Percentiles rank a stretch among this genome's conserved stretches.
These are phyloP conservation scores for Volutella citrinella DNA, from an alignment of 2,329 filamentous ascomycete species.

Conservation along the genomic window DNA sequence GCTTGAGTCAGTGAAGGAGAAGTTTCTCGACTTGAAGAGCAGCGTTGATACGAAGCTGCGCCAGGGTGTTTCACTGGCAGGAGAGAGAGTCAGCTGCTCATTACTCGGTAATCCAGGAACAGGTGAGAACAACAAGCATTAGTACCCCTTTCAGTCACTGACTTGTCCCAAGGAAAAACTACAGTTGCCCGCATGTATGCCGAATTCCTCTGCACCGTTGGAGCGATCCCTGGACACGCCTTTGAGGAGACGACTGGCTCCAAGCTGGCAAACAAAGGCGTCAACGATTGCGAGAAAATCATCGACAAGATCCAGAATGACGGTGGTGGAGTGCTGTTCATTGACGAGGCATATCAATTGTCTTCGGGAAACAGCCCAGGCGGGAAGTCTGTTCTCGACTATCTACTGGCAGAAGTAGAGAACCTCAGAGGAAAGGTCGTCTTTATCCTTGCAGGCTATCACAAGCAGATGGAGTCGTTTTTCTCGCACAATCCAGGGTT, in stretches of 20 bases:
- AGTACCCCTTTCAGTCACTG: too few relatives aligned
- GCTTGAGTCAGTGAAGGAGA: constrained; percentile 64
- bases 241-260: constrained; percentile 70
- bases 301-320: constrained; percentile 45
- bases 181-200: constrained; percentile 72
- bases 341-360: constrained; percentile 78
- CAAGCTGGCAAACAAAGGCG: constrained; percentile 59
- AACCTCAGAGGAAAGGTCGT: constrained; percentile 67
- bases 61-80: constrained; percentile 52
- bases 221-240: constrained; percentile 55
- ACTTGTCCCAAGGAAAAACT: constrained; percentile 53
- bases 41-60: constrained; percentile 58
- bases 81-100: constrained; percentile 59
- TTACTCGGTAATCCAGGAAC: constrained; percentile 75
- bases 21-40: constrained; percentile 61
- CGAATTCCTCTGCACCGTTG: constrained; percentile 59
- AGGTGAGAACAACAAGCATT: constrained; percentile 43
- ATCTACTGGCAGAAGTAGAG: constrained; percentile 69
- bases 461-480: constrained; percentile 72
- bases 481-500: constrained; percentile 73
- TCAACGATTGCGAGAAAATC: constrained; percentile 53
- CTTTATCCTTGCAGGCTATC: constrained; percentile 72
- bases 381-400: constrained; percentile 65
- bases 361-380: constrained; percentile 54
- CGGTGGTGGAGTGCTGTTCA: constrained; percentile 69